phyloP scores from a whole-genome alignment of 805 yeast species.

The Myxozyma monticola region DNA sequence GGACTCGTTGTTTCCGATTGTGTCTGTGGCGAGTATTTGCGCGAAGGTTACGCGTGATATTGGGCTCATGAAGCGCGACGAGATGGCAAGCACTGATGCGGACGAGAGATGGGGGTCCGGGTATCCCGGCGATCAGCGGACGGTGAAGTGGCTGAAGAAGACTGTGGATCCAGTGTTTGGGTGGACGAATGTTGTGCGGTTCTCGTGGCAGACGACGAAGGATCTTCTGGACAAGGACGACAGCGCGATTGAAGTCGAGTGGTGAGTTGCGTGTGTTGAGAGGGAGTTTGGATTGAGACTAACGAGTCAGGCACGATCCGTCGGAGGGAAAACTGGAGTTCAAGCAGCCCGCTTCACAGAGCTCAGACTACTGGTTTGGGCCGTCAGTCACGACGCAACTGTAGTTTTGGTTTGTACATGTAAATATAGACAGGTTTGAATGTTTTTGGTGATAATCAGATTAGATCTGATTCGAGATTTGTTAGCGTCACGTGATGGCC shows the following conservation, averaged over 20 bases:
- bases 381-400: conserved; percentile 11
- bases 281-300: neutral
- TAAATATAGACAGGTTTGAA: too few species aligned
- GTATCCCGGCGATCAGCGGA: conserved; percentile 89
- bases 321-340: conserved; percentile 8
- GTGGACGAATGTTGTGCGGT: conserved; percentile 76
- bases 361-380: conserved; percentile 15
- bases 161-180: conserved; percentile 76
- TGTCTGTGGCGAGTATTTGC: conserved; percentile 89
- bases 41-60: conserved; percentile 95
- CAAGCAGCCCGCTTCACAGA: neutral
- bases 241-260: conserved; percentile 12
- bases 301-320: conserved; percentile 11
- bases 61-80: conserved; percentile 43
- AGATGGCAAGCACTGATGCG: conserved; percentile 10
- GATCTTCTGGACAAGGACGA: conserved; percentile 51
- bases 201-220: conserved; percentile 91
- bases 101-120: conserved; percentile 73
- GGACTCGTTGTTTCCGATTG: conserved; percentile 87
- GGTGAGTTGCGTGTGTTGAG: conserved; percentile 4
- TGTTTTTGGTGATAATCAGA: too few species aligned
- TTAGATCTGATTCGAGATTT: too few species aligned
- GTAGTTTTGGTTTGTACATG: too few species aligned
- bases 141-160: conserved; percentile 69
- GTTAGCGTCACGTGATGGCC: too few species aligned